Conservation (phyloP, 176 grass and related monocot genomes). For the Paspalum vaginatum region DNA sequence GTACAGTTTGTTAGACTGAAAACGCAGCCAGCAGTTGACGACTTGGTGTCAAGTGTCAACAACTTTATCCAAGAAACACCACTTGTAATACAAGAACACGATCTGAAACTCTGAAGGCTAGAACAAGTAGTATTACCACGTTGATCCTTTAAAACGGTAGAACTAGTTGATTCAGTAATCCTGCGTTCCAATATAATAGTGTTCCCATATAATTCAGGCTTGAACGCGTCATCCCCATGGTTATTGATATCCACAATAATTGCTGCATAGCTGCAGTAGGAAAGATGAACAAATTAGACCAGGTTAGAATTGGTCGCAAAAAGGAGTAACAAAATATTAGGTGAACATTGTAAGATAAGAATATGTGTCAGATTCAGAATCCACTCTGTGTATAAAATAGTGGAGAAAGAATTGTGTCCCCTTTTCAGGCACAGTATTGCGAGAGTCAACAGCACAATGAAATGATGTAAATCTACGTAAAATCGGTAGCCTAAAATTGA, state of each 20-base stretch:
- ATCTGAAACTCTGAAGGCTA: neutral
- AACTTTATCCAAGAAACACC: neutral
- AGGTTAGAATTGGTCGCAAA: slow-evolving; percentile 21
- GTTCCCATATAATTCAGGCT: slow-evolving; percentile 73
- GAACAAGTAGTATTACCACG: slow-evolving; percentile 59
- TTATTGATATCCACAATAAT: slow-evolving; percentile 82
- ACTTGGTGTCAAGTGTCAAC: neutral
- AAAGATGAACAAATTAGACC: slow-evolving; percentile 26
- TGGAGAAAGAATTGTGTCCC: neutral
- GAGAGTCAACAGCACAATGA: neutral
- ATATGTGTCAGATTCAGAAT: neutral
- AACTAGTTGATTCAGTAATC: slow-evolving; percentile 71
- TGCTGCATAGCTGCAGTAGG: slow-evolving; percentile 68
- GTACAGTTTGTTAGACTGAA: neutral
- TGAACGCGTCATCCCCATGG: slow-evolving; percentile 85
- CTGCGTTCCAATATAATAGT: slow-evolving; percentile 79
- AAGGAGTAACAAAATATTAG: slow-evolving; percentile 17
- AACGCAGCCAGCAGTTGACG: slow-evolving; percentile 5
- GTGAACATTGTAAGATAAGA: neutral
- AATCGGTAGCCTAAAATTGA: neutral
- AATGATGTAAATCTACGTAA: neutral
- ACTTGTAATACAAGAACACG: slow-evolving; percentile 1
- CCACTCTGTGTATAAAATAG: neutral
- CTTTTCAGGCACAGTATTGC: neutral
- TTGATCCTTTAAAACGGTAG: slow-evolving; percentile 74